Evolutionary conservation across 225 moss, liverwort and hornwort genomes (phyloP).

Genomic region (Pleurozium schreberi): DNA sequence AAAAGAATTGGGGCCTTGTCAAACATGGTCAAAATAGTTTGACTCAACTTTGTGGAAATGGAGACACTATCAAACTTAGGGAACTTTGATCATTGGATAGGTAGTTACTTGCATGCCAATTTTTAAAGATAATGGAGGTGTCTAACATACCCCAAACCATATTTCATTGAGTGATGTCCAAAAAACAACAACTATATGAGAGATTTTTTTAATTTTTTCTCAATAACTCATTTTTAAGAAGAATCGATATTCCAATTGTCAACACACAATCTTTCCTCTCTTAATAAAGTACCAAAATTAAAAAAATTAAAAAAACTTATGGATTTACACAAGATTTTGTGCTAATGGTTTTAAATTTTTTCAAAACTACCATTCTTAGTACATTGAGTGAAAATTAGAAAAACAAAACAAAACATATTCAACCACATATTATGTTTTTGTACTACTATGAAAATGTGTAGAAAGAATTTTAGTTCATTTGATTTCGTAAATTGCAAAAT

Average conservation of each 20-base stretch:
- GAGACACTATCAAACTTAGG: accelerated
- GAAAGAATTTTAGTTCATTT: not conserved
- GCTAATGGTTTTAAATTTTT: not conserved
- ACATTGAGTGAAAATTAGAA: not conserved
- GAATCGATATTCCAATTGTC: not conserved
- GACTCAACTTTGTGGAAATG: not conserved
- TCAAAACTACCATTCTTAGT: no score
- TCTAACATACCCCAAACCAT: not conserved
- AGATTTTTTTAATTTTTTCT: not conserved
- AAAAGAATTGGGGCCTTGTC: not conserved
- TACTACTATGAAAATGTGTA: accelerated
- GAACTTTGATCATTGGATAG: accelerated
- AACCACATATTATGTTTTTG: no score
- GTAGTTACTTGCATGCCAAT: not conserved
- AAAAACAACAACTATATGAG: not conserved
- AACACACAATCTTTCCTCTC: not conserved
- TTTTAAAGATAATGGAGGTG: not conserved
- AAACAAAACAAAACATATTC: not conserved
- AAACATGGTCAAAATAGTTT: not conserved
- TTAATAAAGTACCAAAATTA: not conserved
- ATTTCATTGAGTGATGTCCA: accelerated
- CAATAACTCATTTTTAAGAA: not conserved
- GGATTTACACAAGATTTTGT: not conserved
- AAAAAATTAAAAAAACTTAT: not conserved
- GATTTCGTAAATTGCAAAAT: not conserved